phyloP scores from a whole-genome alignment of 495 filamentous ascomycete genomes.

The Neurospora sp. region DNA sequence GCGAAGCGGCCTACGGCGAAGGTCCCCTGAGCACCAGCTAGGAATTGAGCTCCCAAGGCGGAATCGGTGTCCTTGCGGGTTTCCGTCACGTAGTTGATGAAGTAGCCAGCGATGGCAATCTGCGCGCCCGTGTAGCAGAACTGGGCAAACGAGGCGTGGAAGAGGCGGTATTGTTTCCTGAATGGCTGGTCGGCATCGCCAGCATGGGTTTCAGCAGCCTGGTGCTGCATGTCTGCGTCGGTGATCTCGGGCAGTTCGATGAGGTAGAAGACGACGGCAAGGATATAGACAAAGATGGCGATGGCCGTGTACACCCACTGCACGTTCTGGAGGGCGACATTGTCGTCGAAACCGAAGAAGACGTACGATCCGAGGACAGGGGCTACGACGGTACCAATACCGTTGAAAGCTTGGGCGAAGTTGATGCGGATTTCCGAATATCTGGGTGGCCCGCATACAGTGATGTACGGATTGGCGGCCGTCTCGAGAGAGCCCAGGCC shows the following conservation, averaged over 20 bases:
- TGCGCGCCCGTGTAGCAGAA: slow-evolving; percentile 66
- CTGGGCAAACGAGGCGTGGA: slow-evolving; percentile 55
- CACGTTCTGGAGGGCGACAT: slow-evolving; percentile 44
- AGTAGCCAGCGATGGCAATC: slow-evolving; percentile 47
- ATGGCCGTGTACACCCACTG: slow-evolving; percentile 72
- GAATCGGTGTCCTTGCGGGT: slow-evolving; percentile 11
- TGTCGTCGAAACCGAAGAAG: slow-evolving; percentile 51
- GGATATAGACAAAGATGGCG: slow-evolving; percentile 54
- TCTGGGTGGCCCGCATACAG: slow-evolving; percentile 54
- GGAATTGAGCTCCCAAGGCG: slow-evolving; percentile 35
- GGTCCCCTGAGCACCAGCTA: slow-evolving; percentile 55
- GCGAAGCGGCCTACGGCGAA: slow-evolving; percentile 60
- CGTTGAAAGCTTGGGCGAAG: slow-evolving; percentile 58
- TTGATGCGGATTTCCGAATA: slow-evolving; percentile 63
- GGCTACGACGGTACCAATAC: slow-evolving; percentile 50
- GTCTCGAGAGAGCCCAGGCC: slow-evolving; percentile 63
- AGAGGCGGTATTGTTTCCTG: slow-evolving; percentile 53
- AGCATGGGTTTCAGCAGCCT: slow-evolving; percentile 34
- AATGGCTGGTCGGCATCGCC: slow-evolving; percentile 42
- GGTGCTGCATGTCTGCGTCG: slow-evolving; percentile 56
- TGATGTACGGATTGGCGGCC: slow-evolving; percentile 45
- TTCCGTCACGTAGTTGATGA: slow-evolving; percentile 33
- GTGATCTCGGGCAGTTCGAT: slow-evolving; percentile 61
- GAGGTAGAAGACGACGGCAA: slow-evolving; percentile 56
- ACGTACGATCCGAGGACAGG: slow-evolving; percentile 58